These are phyloP conservation scores for Phytomonas sp. DNA, from an alignment of 208 protist genomes.

Conservation along the genomic window DNA sequence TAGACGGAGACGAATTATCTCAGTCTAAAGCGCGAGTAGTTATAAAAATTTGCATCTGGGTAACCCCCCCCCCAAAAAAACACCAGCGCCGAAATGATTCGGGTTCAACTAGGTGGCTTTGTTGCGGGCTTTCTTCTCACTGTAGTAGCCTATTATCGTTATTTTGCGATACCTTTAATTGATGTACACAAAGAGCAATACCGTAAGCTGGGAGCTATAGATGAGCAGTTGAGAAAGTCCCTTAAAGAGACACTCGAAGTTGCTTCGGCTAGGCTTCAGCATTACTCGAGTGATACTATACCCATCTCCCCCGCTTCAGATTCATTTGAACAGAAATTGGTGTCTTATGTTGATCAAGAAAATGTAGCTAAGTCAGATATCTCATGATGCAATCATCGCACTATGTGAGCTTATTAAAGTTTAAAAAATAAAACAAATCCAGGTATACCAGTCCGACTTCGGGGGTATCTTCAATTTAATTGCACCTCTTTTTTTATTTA, in stretches of 20 bases:
- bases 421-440: neutral
- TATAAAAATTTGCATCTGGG: neutral
- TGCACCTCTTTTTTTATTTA: neutral
- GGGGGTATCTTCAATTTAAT: neutral
- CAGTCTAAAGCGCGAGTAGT: neutral
- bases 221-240: conserved; percentile 19
- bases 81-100: conserved; percentile 20
- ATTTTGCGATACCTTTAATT: conserved; percentile 37
- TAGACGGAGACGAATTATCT: neutral
- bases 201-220: conserved; percentile 23
- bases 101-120: conserved; percentile 39
- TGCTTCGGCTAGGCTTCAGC: conserved; percentile 7
- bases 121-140: conserved; percentile 32
- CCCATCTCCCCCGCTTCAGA: neutral
- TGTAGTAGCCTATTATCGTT: conserved; percentile 34
- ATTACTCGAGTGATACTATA: neutral
- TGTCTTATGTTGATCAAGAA: neutral
- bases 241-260: conserved; percentile 15
- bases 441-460: neutral
- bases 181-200: conserved; percentile 31
- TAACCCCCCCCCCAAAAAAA: neutral
- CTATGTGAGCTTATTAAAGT: neutral
- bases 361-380: neutral
- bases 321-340: conserved; percentile 1
- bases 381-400: neutral